Base-by-base conservation (phyloP, 78 protist species). In the Diacronema lutheri region DNA sequence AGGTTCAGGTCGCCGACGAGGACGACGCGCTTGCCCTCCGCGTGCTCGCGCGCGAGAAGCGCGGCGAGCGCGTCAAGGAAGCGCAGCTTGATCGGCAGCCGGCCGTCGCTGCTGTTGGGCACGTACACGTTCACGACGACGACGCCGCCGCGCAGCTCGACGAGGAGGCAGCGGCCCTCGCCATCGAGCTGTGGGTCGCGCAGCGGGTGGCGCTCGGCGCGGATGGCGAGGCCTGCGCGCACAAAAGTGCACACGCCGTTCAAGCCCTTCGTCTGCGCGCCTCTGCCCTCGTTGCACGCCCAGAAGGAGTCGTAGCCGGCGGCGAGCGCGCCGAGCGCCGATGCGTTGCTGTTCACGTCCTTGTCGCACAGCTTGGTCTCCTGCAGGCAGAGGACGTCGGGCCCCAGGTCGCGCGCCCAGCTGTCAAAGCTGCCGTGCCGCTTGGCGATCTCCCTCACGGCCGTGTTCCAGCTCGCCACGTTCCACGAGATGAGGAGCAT, bases 381-480 rank as follows among this genome's bases (percentile, higher is more conserved):
- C 44, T 83, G 86, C 50, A 83, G 16, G 65, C 77, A 62, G 12
- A 83, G 86, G 65, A 83, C 37, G 21, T 83, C 86, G 26, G 38
- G 11, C 31, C 56, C 58, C 13, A 65, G 86, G 14, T 55, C 16
- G 10, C 35, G 29, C 13, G 65, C n/a, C 58, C 81, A 83, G 60
- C 31, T 6, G 4, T 31, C 78, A 31, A 83, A 25, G 12, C 61
- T 10, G 26, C 26, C 26, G 78, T 62, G 16, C 50, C 31, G 60
- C 26, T 14, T 7, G 29, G 11, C 14, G 20, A 83, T 62, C 61
- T 29, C 10, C 62, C 29, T 46, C 26, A 83, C 46, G 6, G 86
- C 23, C 56, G 86, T 55, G 25, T 65, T 62, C 78, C 76, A 69
- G 50, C 86, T 77, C 23, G 86, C 86, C 58, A 83, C 86, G 44